Evolutionary conservation across 2,329 filamentous ascomycete genomes (phyloP).

Genomic region (Neonectria coccinea): DNA sequence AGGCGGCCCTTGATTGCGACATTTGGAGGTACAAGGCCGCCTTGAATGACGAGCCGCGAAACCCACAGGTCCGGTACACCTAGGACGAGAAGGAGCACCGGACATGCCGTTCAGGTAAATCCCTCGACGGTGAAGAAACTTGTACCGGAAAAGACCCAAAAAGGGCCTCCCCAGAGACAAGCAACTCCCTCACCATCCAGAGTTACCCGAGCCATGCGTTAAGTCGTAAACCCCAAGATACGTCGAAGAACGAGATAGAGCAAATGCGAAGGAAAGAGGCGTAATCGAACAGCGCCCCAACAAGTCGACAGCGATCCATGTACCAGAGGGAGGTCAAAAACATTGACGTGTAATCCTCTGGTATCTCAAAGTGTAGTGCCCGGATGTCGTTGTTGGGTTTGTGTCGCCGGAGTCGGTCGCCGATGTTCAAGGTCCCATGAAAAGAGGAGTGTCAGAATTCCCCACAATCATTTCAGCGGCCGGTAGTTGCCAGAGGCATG

Average conservation of each 20-base stretch:
- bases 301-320: constrained; percentile 44
- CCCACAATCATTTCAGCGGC: constrained; percentile 48
- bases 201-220: constrained; percentile 55
- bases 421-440: constrained; percentile 33
- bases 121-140: constrained; percentile 34
- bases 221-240: constrained; percentile 51
- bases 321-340: constrained; percentile 37
- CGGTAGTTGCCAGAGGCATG: constrained; percentile 56
- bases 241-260: constrained; percentile 59
- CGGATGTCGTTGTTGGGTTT: constrained; percentile 45
- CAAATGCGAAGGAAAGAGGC: constrained; percentile 51
- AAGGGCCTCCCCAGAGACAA: constrained; percentile 24
- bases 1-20: constrained; percentile 28
- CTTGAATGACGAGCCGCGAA: constrained; percentile 31
- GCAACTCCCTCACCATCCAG: constrained; percentile 36
- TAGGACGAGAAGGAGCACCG: constrained; percentile 48
- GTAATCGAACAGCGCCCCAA: constrained; percentile 42
- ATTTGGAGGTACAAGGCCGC: constrained; percentile 27
- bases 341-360: constrained; percentile 24
- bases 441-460: constrained; percentile 28
- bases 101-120: constrained; percentile 55
- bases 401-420: constrained; percentile 44
- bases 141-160: constrained; percentile 19
- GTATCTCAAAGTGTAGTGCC: constrained; percentile 39
- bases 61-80: constrained; percentile 45